These are phyloP conservation scores for Phytophthora foliorum DNA, from an alignment of 352 stramenopile genomes.

Conservation along the genomic window DNA sequence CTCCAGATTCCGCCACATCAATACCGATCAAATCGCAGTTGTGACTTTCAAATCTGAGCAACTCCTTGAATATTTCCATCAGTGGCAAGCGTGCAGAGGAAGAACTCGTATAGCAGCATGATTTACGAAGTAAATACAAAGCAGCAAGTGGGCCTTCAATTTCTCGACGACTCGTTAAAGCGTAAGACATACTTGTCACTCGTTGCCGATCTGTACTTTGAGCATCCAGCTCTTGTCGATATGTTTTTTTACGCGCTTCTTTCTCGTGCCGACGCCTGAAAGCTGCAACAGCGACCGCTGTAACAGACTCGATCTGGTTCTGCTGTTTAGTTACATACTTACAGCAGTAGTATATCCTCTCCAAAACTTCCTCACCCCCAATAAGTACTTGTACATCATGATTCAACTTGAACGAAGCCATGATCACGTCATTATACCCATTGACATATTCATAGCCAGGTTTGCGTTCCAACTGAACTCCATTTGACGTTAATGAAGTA, in stretches of 20 bases:
- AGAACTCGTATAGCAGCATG: background rate
- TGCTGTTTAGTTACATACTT: slow-evolving; percentile 8
- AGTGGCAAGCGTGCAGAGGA: background rate
- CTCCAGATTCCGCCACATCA: too few relatives aligned
- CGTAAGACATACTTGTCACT: background rate
- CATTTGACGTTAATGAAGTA: background rate
- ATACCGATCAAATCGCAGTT: background rate
- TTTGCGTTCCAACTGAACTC: background rate
- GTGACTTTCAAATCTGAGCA: background rate
- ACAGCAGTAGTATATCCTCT: slow-evolving; percentile 7
- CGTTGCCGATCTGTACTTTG: background rate
- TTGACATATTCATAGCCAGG: slow-evolving; percentile 4
- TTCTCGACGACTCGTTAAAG: slow-evolving; percentile 1
- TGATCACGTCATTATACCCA: slow-evolving; percentile 5
- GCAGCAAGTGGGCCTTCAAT: background rate
- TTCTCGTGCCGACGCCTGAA: background rate
- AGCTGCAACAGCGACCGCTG: background rate
- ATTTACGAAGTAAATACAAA: slow-evolving; percentile 5
- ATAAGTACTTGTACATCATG: slow-evolving; percentile 5
- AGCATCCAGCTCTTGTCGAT: background rate
- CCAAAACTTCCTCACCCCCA: background rate
- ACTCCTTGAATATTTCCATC: background rate
- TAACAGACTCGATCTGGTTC: slow-evolving; percentile 1
- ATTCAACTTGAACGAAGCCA: slow-evolving; percentile 2
- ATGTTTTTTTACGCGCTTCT: background rate